phyloP scores from a whole-genome alignment of 495 filamentous ascomycete species.

The Niebla homalea region DNA sequence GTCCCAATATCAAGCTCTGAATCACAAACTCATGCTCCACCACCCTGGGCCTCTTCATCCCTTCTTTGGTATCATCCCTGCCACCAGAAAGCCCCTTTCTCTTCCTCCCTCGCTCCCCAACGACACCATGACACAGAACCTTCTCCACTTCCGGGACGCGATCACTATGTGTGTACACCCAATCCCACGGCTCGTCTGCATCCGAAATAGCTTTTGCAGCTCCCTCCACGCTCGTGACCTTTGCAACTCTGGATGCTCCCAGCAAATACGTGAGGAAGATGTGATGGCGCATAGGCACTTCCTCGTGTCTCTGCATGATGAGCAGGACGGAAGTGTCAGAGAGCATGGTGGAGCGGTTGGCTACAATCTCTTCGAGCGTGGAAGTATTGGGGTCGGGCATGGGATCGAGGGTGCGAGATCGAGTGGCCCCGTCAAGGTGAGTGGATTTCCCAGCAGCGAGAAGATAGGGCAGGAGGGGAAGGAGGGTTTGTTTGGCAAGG shows the following conservation, averaged over 20 bases:
- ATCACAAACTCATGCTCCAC: slow-evolving; percentile 80
- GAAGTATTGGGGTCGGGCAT: slow-evolving; percentile 42
- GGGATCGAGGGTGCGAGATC: slow-evolving; percentile 51
- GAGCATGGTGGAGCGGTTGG: slow-evolving; percentile 46
- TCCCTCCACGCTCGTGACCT: slow-evolving; percentile 50
- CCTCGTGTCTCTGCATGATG: slow-evolving; percentile 56
- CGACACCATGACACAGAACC: slow-evolving; percentile 24
- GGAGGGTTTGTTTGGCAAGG: slow-evolving; percentile 37
- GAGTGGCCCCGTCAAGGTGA: slow-evolving; percentile 63
- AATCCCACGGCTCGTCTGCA: slow-evolving; percentile 51
- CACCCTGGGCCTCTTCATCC: slow-evolving; percentile 40
- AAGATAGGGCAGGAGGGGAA: slow-evolving; percentile 72
- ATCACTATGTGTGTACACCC: slow-evolving; percentile 61
- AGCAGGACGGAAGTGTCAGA: slow-evolving; percentile 57
- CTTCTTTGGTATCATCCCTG: slow-evolving; percentile 16
- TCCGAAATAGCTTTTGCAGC: slow-evolving; percentile 43
- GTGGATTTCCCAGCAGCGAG: slow-evolving; percentile 72
- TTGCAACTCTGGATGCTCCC: slow-evolving; percentile 52
- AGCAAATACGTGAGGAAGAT: slow-evolving; percentile 67
- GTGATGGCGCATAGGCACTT: slow-evolving; percentile 42
- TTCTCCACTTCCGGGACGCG: slow-evolving; percentile 36
- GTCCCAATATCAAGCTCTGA: slow-evolving; percentile 84
- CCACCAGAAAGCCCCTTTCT: slow-evolving; percentile 34
- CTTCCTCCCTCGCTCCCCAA: slow-evolving; percentile 25
- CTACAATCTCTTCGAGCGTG: slow-evolving; percentile 42